A percentile compares a stretch with the other conserved stretches of the same genome.
These are phyloP conservation scores for Musa balbisiana DNA, from an alignment of 202 grass and related monocot genomes.

Conservation along the genomic window DNA sequence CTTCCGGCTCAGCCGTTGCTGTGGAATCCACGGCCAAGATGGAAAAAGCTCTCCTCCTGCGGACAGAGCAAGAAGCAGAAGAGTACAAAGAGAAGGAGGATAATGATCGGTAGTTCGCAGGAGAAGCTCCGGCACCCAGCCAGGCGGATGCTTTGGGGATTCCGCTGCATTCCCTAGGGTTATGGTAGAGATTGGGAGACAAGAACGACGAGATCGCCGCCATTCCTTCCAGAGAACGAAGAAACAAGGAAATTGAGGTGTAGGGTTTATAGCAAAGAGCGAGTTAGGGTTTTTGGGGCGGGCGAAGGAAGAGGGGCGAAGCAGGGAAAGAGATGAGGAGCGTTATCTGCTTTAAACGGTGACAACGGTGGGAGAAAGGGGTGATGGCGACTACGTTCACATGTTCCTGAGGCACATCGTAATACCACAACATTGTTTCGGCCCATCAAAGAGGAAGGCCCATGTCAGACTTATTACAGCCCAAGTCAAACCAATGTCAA, in stretches of 20 bases:
- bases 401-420: background rate
- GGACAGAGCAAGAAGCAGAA: background rate
- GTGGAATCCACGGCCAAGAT: constrained; percentile 16
- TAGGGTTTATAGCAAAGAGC: background rate
- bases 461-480: too few species aligned
- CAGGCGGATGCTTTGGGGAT: background rate
- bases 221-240: background rate
- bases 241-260: background rate
- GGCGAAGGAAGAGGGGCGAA: too few species aligned
- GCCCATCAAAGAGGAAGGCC: too few species aligned
- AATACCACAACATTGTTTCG: background rate
- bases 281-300: background rate
- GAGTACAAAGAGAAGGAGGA: background rate
- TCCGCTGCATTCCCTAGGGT: background rate
- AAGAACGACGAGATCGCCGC: constrained; percentile 11
- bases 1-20: constrained; percentile 35
- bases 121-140: background rate
- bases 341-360: constrained; percentile 3
- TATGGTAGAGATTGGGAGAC: background rate
- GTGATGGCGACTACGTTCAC: background rate
- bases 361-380: background rate
- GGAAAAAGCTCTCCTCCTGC: constrained; percentile 9
- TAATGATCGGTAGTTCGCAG: background rate
- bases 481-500: too few species aligned
- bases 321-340: background rate